Evolutionary conservation across 371 early-diverging fungal species (phyloP).

Genomic region (Nematocida major): DNA sequence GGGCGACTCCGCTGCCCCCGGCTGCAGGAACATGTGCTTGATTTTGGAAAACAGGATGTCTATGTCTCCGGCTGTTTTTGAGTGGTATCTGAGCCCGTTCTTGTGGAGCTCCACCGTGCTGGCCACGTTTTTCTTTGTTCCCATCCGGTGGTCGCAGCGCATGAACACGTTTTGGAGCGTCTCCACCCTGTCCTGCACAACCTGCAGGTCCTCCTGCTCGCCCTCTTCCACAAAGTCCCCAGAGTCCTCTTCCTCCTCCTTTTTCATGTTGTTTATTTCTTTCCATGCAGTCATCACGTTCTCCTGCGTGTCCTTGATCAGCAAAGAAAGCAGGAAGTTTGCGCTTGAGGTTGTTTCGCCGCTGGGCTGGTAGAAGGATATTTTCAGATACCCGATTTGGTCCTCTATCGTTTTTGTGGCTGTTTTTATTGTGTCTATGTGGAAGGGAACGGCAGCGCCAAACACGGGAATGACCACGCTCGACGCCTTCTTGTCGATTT

Average conservation of each 20-base stretch:
- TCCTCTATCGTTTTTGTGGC: slow-evolving; percentile 86
- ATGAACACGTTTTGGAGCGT: slow-evolving; percentile 72
- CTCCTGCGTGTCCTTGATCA: slow-evolving; percentile 65
- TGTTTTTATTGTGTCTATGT: slow-evolving; percentile 87
- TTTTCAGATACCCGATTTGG: slow-evolving; percentile 79
- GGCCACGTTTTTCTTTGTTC: slow-evolving; percentile 72
- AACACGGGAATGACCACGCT: slow-evolving; percentile 86
- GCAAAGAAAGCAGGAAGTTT: slow-evolving; percentile 35
- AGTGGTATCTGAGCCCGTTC: slow-evolving; percentile 64
- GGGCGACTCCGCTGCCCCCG: slow-evolving; percentile 85
- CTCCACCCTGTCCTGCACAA: slow-evolving; percentile 28
- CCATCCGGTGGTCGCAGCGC: slow-evolving; percentile 79
- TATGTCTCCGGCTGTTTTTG: slow-evolving; percentile 66
- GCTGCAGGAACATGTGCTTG: slow-evolving; percentile 91
- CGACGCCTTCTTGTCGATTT: slow-evolving; percentile 77
- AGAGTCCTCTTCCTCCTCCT: slow-evolving; percentile 36
- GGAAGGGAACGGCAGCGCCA: slow-evolving; percentile 93
- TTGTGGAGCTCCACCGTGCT: slow-evolving; percentile 67
- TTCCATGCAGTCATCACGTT: slow-evolving; percentile 68
- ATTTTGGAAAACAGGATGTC: slow-evolving; percentile 85
- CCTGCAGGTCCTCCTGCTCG: slow-evolving; percentile 59
- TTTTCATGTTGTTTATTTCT: slow-evolving; percentile 62
- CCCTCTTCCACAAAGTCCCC: slow-evolving; percentile 37
- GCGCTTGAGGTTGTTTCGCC: slow-evolving; percentile 69
- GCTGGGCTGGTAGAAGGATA: slow-evolving; percentile 85